phyloP scores from a whole-genome alignment of 106 monocot species.

The Xerophyta viscosa region DNA sequence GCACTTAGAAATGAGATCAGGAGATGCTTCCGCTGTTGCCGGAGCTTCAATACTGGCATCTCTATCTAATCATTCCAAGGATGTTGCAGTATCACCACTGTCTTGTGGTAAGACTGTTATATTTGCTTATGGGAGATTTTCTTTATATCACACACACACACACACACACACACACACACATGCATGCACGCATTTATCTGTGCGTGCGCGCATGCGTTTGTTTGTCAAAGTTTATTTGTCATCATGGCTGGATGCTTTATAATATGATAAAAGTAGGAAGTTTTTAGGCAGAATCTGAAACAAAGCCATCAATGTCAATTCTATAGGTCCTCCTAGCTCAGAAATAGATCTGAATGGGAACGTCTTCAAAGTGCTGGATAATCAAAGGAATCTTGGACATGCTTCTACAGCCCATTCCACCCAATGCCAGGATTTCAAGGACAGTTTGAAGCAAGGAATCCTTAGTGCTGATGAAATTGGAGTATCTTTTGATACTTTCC shows the following conservation, averaged over 20 bases:
- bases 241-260: slow-evolving; percentile 18
- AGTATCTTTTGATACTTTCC: slow-evolving; percentile 78
- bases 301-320: too few relatives aligned
- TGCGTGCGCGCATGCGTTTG: background rate
- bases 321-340: slow-evolving; percentile 33
- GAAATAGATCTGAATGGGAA: slow-evolving; percentile 54
- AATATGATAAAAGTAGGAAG: too few relatives aligned
- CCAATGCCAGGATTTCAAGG: slow-evolving; percentile 64
- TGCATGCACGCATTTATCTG: too few relatives aligned
- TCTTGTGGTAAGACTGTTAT: slow-evolving; percentile 57
- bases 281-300: too few relatives aligned
- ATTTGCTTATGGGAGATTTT: too few relatives aligned
- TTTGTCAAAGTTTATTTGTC: slow-evolving; percentile 19
- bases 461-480: slow-evolving; percentile 47
- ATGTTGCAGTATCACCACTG: slow-evolving; percentile 19
- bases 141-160: too few relatives aligned
- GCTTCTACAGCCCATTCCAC: slow-evolving; percentile 24
- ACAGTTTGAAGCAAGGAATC: slow-evolving; percentile 63
- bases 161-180: too few relatives aligned
- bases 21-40: slow-evolving; percentile 64
- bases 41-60: slow-evolving; percentile 77
- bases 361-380: slow-evolving; percentile 38
- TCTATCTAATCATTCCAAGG: slow-evolving; percentile 53
- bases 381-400: slow-evolving; percentile 32
- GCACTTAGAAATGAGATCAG: slow-evolving; percentile 34